Base-by-base conservation (phyloP, 208 protist genomes). In the Acanthamoeba healyi region DNA sequence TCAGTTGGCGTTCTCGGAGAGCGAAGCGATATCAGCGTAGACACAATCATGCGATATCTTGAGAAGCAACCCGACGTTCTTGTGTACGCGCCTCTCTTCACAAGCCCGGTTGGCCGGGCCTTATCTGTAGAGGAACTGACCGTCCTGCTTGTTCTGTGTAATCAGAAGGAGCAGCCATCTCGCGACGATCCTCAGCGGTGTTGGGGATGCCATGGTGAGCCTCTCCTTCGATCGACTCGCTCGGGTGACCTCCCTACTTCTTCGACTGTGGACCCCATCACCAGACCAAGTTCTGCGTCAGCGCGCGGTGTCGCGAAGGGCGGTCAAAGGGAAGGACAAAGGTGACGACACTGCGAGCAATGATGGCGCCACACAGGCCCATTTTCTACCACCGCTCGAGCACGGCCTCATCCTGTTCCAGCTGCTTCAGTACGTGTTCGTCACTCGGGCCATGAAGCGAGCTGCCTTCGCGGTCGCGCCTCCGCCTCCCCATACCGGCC, bases 81-180 rank as follows among this genome's bases (percentile, higher is more conserved):
- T 32, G 36, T 54, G 74, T 84, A 84, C 74, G 74, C 7, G 7
- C 3, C 44, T 54, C 14, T 54, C 22, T 49, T 32, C 34, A 40
- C 26, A 79, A 17, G 26, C 10, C 12, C 24, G 26, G 29, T 79
- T 79, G 67, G 12, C 10, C 34, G 10, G 29, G 4, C 34, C 17
- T 84, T 7, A 15, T 54, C 24, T 72, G 0, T 49, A 4, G 44
- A 49, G 19, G 0, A 26, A 26, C 15, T 58, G 51, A 58, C 44
- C 24, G 34, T 40, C 32, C 63, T 4, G 36, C 36, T 17, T 42
- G 10, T 63, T 63, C 56, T 63, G 15, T n/a, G 24, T 24, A n/a
- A 38, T 79, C 34, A 84, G 74, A 51, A n/a, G 74, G 42, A 84
- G 74, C 74, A 42, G 12, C n/a, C n/a, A 44, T 51, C 34, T 84